A percentile compares a stretch with the other conserved stretches of the same genome.
phyloP scores from a whole-genome alignment of 805 yeast species.

The Saccharomycopsis javanensis region DNA sequence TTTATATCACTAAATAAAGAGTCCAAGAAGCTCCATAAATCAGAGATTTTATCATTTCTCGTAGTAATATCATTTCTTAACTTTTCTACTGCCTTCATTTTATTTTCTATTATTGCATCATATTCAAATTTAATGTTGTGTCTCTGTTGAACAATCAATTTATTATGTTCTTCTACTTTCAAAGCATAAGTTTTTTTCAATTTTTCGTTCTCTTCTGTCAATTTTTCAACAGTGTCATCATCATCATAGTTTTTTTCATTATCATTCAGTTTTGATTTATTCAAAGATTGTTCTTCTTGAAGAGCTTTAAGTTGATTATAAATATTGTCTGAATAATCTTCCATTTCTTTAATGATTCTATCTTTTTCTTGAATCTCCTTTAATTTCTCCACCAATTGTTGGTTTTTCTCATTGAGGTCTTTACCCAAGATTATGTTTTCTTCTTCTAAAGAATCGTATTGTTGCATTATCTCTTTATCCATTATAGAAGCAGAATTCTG shows the following conservation, averaged over 20 bases:
- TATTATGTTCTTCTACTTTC: constrained; percentile 9
- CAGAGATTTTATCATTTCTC: constrained; percentile 3
- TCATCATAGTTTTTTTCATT: background rate
- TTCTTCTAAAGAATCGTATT: constrained; percentile 14
- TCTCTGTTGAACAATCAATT: constrained; percentile 11
- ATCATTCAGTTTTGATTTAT: background rate
- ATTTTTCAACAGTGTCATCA: background rate
- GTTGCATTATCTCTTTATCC: constrained; percentile 15
- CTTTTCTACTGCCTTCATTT: constrained; percentile 12
- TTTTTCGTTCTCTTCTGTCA: background rate
- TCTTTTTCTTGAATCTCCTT: constrained; percentile 18
- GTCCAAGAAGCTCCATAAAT: background rate
- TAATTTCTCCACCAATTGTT: constrained; percentile 12
- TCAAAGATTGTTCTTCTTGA: no score
- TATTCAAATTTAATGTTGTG: constrained; percentile 17
- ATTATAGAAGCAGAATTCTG: constrained; percentile 5
- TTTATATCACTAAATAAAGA: constrained; percentile 12
- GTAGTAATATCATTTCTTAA: background rate
- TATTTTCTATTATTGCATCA: constrained; percentile 19
- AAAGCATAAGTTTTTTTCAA: background rate
- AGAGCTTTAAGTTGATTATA: background rate
- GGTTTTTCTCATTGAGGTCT: constrained; percentile 15
- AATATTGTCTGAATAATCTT: constrained; percentile 8
- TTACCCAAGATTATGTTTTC: constrained; percentile 13
- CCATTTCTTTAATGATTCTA: constrained; percentile 17